Evolutionary conservation across 306 rosid genomes (phyloP), one percentile per base, ranked within the genome.

Genomic region (Abrus precatorius): DNA sequence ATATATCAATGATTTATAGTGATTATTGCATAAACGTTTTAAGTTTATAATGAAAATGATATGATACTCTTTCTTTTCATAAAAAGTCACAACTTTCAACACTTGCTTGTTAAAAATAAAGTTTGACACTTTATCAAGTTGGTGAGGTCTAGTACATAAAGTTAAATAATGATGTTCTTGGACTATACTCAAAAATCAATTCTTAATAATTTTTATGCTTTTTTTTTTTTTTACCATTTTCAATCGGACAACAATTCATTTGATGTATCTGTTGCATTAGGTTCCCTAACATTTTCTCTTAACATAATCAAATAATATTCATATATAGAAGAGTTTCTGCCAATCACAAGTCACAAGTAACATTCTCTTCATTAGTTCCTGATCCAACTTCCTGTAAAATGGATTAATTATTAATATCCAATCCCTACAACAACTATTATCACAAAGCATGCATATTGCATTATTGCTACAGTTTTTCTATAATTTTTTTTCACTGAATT

Each of bases 371-470:
- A 11, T 10, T 11, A 60, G 45, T 12, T 62, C 4, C 5, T 62
- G 27, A 62, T 64, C 10, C 29, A 62, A 6, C 20, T 34, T 62
- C 29, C 47, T 5, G 5, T 34, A 59, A 28, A 29, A 9, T 59
- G 9, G 2, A 3, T 12, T 50, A 12, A 50, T 12, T 12, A 6
- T 12, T 13, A 47, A 47, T 47, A 47, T 47, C 52, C 9, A 12
- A 47, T 47, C 52, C 52, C 2, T 2, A n/a, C 43, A 33, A 11
- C 44, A 60, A 55, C 32, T n/a, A 54, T 27, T 55, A 55, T 20
- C 62, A 27, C 62, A 27, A 55, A 55, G 62, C 62, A 55, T 55
- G 62, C 62, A 55, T 55, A 7, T 55, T 55, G 34, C 34, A 55
- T 27, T 27, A 55, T 29, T 28, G 36, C 38, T 57, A 47, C 1